Evolutionary conservation across 805 yeast species (phyloP).

Genomic region (Sugiyamaella lignohabitans): DNA sequence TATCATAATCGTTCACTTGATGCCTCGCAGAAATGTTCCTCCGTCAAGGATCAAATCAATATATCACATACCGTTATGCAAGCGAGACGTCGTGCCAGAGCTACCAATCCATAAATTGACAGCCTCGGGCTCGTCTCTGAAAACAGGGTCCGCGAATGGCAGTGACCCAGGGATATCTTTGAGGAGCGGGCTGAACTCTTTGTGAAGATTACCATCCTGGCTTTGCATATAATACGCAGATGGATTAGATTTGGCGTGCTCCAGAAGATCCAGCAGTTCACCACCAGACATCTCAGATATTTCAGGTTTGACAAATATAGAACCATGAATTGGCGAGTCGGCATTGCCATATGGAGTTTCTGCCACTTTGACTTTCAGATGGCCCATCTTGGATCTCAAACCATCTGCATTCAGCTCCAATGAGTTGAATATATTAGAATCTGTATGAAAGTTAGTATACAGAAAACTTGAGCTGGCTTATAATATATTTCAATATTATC

Average conservation of each 20-base stretch:
- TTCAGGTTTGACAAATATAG: conserved; percentile 31
- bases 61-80: conserved; percentile 24
- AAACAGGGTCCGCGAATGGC: conserved; percentile 20
- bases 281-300: conserved; percentile 20
- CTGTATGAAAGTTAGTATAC: too few relatives aligned
- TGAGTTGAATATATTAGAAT: background rate
- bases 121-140: conserved; percentile 28
- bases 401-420: background rate
- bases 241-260: background rate
- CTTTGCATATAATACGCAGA: conserved; percentile 33
- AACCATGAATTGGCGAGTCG: conserved; percentile 31
- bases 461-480: too few relatives aligned
- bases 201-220: conserved; percentile 32
- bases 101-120: conserved; percentile 37
- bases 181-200: conserved; percentile 22
- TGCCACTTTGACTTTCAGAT: conserved; percentile 23
- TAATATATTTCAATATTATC: too few relatives aligned
- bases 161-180: conserved; percentile 18
- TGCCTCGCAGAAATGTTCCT: too few relatives aligned
- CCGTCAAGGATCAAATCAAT: background rate
- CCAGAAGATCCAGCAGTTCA: conserved; percentile 22
- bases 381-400: conserved; percentile 5
- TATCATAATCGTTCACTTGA: too few relatives aligned
- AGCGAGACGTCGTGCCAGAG: conserved; percentile 27
- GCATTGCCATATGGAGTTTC: conserved; percentile 35